Percentiles rank a stretch among this genome's conserved stretches.
Evolutionary conservation across 306 rosid genomes (phyloP).

Genomic region (Quercus engelmannii): DNA sequence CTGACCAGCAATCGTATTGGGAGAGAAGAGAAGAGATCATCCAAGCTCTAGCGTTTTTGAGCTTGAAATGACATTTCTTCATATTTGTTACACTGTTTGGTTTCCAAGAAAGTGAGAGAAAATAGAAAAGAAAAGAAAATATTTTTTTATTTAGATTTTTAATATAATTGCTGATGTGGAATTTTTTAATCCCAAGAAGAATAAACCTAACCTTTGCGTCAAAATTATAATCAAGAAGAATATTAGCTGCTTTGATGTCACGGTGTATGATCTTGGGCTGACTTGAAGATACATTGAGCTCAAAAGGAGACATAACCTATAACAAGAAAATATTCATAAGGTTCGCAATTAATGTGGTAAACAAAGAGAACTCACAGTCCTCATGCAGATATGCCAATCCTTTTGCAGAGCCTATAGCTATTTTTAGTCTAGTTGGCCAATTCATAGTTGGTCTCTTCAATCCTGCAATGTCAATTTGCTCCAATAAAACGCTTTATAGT

Average conservation of each 20-base stretch:
- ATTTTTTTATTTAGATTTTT: no score
- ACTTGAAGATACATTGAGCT: slow-evolving; percentile 22
- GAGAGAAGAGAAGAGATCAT: slow-evolving; percentile 56
- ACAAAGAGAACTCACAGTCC: slow-evolving; percentile 31
- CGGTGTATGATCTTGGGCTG: slow-evolving; percentile 42
- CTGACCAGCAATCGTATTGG: slow-evolving; percentile 82
- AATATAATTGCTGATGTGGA: no score
- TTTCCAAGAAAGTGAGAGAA: no score
- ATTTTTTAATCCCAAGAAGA: no score
- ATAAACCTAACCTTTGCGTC: slow-evolving; percentile 17
- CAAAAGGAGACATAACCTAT: neutral
- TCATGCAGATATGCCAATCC: slow-evolving; percentile 44
- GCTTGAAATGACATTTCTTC: neutral
- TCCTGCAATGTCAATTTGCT: slow-evolving; percentile 20
- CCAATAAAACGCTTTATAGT: neutral
- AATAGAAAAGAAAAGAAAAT: no score
- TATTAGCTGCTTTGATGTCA: slow-evolving; percentile 41
- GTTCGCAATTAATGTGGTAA: neutral
- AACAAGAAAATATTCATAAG: neutral
- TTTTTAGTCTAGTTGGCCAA: slow-evolving; percentile 33
- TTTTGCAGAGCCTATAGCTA: slow-evolving; percentile 41
- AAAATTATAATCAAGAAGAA: slow-evolving; percentile 29
- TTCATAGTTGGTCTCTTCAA: slow-evolving; percentile 23
- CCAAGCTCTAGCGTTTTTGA: slow-evolving; percentile 69
- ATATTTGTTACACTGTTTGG: no score